These are phyloP conservation scores for Penicillium goetzii DNA, from an alignment of 495 filamentous ascomycete species.

Conservation along the genomic window DNA sequence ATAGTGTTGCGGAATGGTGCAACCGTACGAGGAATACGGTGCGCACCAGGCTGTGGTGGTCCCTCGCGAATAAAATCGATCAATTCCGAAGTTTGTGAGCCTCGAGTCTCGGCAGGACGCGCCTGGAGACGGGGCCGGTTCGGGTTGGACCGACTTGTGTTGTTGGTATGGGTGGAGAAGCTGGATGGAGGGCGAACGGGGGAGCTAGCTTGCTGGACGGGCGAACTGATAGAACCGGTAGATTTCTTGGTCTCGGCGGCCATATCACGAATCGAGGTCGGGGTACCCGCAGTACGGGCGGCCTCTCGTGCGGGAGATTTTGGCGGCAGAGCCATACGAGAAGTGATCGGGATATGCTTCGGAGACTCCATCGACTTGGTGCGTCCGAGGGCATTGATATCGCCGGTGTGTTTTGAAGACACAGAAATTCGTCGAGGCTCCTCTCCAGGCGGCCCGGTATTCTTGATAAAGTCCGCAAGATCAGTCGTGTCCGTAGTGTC, in stretches of 20 bases:
- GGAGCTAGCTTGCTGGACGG: slow-evolving; percentile 15
- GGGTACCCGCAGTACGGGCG: slow-evolving; percentile 56
- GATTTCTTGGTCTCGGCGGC: slow-evolving; percentile 79
- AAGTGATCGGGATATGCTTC: slow-evolving; percentile 37
- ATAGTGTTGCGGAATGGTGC: slow-evolving; percentile 84
- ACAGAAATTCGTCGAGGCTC: slow-evolving; percentile 31
- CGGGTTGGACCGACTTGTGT: slow-evolving; percentile 23
- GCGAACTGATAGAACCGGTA: slow-evolving; percentile 61
- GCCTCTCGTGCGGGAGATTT: slow-evolving; percentile 59
- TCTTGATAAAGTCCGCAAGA: slow-evolving; percentile 44
- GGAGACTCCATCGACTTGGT: slow-evolving; percentile 31
- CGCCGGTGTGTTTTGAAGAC: slow-evolving; percentile 30
- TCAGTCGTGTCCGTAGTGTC: slow-evolving; percentile 44
- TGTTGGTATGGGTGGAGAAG: slow-evolving; percentile 19
- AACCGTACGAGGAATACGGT: slow-evolving; percentile 78
- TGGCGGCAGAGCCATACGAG: slow-evolving; percentile 31
- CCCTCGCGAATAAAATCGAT: slow-evolving; percentile 94
- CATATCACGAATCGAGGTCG: slow-evolving; percentile 68
- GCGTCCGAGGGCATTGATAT: slow-evolving; percentile 23
- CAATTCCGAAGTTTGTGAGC: slow-evolving; percentile 75
- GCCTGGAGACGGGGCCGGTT: slow-evolving; percentile 62
- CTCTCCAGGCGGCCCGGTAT: slow-evolving; percentile 36
- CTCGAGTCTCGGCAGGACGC: slow-evolving; percentile 65
- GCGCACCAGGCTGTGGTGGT: slow-evolving; percentile 60
- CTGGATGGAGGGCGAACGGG: slow-evolving; percentile 30